phyloP scores from a whole-genome alignment of 441 rosid species.

The Adansonia gregorii region DNA sequence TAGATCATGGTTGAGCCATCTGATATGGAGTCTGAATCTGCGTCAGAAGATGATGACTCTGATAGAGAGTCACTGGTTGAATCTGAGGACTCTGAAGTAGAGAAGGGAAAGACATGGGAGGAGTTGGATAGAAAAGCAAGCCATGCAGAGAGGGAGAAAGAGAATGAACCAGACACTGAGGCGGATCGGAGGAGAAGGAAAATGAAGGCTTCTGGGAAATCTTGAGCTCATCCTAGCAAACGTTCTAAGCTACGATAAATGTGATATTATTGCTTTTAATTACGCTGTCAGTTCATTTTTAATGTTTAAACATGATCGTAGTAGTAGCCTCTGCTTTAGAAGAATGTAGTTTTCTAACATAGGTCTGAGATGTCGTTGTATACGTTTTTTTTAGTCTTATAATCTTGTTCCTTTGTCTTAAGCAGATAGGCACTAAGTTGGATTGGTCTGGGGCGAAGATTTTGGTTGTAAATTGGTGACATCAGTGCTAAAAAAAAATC shows the following conservation, averaged over 20 bases:
- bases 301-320: not conserved
- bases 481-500: not conserved
- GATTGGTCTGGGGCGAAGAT: not conserved
- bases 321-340: constrained; percentile 17
- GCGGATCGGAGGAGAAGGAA: constrained; percentile 89
- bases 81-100: constrained; percentile 88
- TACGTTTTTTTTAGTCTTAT: not conserved
- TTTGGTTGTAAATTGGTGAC: constrained; percentile 22
- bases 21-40: constrained; percentile 76
- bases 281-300: not conserved
- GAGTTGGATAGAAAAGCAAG: constrained; percentile 94
- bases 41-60: constrained; percentile 69
- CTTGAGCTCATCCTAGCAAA: constrained; percentile 51
- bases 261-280: not conserved
- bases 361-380: not conserved
- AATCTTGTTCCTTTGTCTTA: constrained; percentile 12
- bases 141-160: constrained; percentile 87
- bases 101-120: constrained; percentile 94
- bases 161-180: constrained; percentile 80
- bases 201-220: constrained; percentile 71
- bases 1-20: constrained; percentile 89
- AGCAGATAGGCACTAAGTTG: not conserved
- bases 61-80: constrained; percentile 79
- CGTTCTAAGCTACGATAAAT: constrained; percentile 32
- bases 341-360: constrained; percentile 23